Conservation (phyloP, 2,329 filamentous ascomycete genomes). For the Truncatella angustata region DNA sequence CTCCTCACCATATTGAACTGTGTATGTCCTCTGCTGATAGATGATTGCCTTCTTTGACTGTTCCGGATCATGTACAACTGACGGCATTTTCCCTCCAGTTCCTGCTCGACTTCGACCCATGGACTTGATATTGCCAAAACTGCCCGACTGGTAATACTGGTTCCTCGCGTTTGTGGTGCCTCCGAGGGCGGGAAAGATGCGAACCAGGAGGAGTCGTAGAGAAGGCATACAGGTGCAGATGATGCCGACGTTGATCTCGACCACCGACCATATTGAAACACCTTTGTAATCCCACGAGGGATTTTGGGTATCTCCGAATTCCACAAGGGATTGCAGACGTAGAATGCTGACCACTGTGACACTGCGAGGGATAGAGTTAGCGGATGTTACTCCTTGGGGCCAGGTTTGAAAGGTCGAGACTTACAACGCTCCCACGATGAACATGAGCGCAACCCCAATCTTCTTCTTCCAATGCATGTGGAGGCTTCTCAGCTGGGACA, state of each 20-base stretch:
- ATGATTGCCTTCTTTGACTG: background rate
- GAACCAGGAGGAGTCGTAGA: slow-evolving; percentile 9
- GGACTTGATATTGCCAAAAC: background rate
- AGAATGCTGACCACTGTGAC: slow-evolving; percentile 14
- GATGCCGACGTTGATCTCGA: slow-evolving; percentile 13
- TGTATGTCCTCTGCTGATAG: background rate
- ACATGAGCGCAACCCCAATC: slow-evolving; percentile 37
- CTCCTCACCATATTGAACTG: slow-evolving; percentile 2
- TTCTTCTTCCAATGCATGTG: slow-evolving; percentile 46
- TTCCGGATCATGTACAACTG: background rate
- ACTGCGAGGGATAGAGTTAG: slow-evolving; percentile 11
- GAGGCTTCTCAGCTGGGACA: slow-evolving; percentile 38
- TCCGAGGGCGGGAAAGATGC: slow-evolving; percentile 14
- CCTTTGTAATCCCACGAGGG: slow-evolving; percentile 11
- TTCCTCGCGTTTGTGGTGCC: background rate
- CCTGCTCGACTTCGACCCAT: slow-evolving; percentile 1
- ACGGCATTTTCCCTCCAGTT: slow-evolving; percentile 1
- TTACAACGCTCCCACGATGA: slow-evolving; percentile 42
- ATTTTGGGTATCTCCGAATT: slow-evolving; percentile 11
- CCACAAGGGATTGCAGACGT: slow-evolving; percentile 12
- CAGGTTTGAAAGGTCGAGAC: slow-evolving; percentile 29
- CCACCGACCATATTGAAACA: slow-evolving; percentile 11
- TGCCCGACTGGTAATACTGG: background rate
- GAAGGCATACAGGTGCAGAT: slow-evolving; percentile 5
- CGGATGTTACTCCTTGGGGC: slow-evolving; percentile 28